Evolutionary conservation across 352 stramenopile genomes (phyloP).

Genomic region (Sclerospora graminicola): DNA sequence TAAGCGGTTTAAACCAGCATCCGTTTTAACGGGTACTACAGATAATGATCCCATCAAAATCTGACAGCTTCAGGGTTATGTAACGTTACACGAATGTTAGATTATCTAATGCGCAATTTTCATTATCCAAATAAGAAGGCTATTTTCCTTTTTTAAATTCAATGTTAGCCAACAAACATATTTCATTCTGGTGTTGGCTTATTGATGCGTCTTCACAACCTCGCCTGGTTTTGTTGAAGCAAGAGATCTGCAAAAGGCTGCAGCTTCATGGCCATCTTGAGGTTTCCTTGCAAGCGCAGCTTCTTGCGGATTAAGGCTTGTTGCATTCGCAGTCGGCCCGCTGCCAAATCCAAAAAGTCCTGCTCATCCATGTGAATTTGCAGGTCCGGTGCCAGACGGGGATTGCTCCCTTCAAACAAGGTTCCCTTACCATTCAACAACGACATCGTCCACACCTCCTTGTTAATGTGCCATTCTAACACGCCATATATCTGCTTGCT

Average conservation of each 20-base stretch:
- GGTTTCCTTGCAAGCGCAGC: conserved; percentile 47
- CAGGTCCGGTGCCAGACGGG: conserved; percentile 38
- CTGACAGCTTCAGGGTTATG: no score
- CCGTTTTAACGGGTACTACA: no score
- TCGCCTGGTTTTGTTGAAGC: conserved; percentile 24
- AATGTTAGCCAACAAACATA: no score
- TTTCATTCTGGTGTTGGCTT: no score
- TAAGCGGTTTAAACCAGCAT: no score
- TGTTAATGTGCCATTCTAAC: conserved; percentile 63
- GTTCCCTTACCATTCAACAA: conserved; percentile 40
- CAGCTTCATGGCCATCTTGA: conserved; percentile 68
- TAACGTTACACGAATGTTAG: no score
- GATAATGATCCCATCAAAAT: no score
- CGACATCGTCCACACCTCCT: conserved; percentile 53
- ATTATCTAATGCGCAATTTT: no score
- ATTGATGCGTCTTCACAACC: conserved; percentile 20
- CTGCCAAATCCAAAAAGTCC: conserved; percentile 52
- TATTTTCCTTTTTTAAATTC: no score
- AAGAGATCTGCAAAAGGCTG: conserved; percentile 56
- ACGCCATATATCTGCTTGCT: conserved; percentile 53
- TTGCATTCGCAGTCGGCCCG: conserved; percentile 45
- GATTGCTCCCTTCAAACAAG: conserved; percentile 37
- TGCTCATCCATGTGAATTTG: conserved; percentile 56
- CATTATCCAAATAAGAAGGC: no score
- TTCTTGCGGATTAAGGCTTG: conserved; percentile 61